These are phyloP conservation scores for Cytidiella melzeri DNA, from an alignment of 768 basidiomycete genomes.

Conservation along the genomic window DNA sequence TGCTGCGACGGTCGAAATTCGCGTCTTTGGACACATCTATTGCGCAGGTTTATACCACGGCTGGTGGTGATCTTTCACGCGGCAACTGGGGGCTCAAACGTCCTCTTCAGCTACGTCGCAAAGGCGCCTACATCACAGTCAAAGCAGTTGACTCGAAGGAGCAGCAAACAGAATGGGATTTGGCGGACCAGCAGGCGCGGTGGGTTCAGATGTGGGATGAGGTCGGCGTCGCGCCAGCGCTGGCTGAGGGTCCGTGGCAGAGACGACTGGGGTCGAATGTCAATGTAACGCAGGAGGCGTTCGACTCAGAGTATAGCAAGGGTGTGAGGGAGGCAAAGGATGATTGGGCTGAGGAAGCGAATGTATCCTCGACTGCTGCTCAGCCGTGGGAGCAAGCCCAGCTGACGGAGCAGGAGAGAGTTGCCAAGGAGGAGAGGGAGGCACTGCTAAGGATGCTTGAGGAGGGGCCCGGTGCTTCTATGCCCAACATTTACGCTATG, in stretches of 20 bases:
- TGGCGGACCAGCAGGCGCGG: slow-evolving; percentile 57
- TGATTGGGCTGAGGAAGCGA: slow-evolving; percentile 4
- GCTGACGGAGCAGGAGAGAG: background rate
- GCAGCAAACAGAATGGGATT: slow-evolving; percentile 74
- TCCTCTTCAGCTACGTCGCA: slow-evolving; percentile 61
- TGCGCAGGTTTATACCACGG: slow-evolving; percentile 70
- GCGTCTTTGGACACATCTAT: slow-evolving; percentile 73
- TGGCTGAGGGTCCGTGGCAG: slow-evolving; percentile 32
- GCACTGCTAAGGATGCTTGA: slow-evolving; percentile 4
- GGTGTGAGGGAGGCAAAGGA: slow-evolving; percentile 2
- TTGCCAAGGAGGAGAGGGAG: background rate
- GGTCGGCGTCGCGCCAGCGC: slow-evolving; percentile 37
- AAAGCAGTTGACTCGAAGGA: slow-evolving; percentile 64
- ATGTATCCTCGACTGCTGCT: background rate
- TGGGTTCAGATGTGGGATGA: slow-evolving; percentile 67
- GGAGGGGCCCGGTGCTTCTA: background rate
- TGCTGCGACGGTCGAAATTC: slow-evolving; percentile 79
- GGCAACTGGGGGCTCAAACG: slow-evolving; percentile 87
- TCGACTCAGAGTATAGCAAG: slow-evolving; percentile 40
- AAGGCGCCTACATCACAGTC: slow-evolving; percentile 60
- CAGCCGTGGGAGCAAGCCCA: slow-evolving; percentile 1
- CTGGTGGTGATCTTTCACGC: slow-evolving; percentile 62
- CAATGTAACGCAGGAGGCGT: slow-evolving; percentile 26
- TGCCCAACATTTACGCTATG: slow-evolving; percentile 58
- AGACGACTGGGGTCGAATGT: slow-evolving; percentile 30